Percentiles rank a stretch among this genome's conserved stretches.
phyloP scores from a whole-genome alignment of 805 yeast species.

The Wickerhamiella musiphila region DNA sequence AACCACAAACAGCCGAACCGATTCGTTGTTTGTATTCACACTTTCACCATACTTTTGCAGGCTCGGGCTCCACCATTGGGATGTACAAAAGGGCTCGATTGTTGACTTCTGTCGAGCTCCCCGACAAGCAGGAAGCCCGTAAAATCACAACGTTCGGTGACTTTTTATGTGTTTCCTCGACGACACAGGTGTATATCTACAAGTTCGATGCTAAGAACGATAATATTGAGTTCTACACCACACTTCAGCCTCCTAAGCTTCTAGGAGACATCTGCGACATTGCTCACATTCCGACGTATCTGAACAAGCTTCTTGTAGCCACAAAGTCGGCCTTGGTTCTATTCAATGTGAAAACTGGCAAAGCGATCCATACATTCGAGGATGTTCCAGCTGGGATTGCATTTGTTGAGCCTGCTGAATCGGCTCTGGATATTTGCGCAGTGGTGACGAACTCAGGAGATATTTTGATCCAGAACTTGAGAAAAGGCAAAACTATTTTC shows the following conservation, averaged over 20 bases:
- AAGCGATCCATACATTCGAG: constrained; percentile 39
- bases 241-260: constrained; percentile 36
- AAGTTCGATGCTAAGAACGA: constrained; percentile 30
- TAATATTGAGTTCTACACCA: constrained; percentile 52
- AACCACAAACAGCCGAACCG: constrained; percentile 49
- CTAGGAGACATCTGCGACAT: constrained; percentile 58
- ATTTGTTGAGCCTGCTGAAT: constrained; percentile 62
- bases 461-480: constrained; percentile 47
- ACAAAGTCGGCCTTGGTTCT: constrained; percentile 46
- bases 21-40: constrained; percentile 65
- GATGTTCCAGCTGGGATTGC: constrained; percentile 40
- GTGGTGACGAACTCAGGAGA: constrained; percentile 58
- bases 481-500: constrained; percentile 41
- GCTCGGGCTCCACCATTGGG: constrained; percentile 54
- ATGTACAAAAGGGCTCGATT: constrained; percentile 68
- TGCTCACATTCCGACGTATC: constrained; percentile 75
- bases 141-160: constrained; percentile 60
- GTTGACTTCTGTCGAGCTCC: constrained; percentile 25
- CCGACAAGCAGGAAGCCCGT: constrained; percentile 26
- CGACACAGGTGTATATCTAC: constrained; percentile 34
- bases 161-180: constrained; percentile 42
- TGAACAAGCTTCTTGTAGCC: constrained; percentile 78
- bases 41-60: constrained; percentile 68
- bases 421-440: constrained; percentile 63
- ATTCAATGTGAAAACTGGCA: constrained; percentile 64